Evolutionary conservation across 176 grass and related monocot genomes (phyloP).

Genomic region (Hsuehochloa calcarea): DNA sequence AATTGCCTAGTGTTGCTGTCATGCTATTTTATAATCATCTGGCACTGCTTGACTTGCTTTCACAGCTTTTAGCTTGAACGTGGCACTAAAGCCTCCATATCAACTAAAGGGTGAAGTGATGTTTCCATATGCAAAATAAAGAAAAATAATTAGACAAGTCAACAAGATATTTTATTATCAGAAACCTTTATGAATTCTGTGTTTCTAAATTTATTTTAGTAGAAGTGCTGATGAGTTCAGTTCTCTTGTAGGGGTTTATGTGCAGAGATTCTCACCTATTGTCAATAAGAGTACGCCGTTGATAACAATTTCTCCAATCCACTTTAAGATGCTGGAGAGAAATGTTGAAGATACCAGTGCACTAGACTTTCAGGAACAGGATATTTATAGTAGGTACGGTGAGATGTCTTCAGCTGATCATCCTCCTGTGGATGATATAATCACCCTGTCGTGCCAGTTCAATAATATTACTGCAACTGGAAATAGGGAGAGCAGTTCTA

Average conservation of each 20-base stretch:
- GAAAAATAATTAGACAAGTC: not conserved
- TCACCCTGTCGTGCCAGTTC: not conserved
- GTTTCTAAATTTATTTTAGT: too few relatives aligned
- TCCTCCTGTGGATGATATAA: not conserved
- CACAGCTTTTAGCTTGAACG: too few relatives aligned
- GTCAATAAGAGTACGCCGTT: conserved; percentile 37
- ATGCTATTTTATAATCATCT: too few relatives aligned
- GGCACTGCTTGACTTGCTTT: too few relatives aligned
- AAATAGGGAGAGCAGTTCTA: conserved; percentile 4
- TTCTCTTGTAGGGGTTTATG: conserved; percentile 53
- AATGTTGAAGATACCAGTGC: conserved; percentile 31
- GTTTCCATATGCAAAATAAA: not conserved
- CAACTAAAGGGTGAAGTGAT: too few relatives aligned
- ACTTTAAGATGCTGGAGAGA: conserved; percentile 39
- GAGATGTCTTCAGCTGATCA: conserved; percentile 1
- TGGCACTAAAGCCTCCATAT: too few relatives aligned
- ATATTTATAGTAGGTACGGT: conserved; percentile 2
- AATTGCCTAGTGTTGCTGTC: too few relatives aligned
- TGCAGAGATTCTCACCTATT: conserved; percentile 41
- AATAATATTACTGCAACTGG: not conserved
- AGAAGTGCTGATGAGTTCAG: not conserved
- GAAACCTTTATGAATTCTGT: too few relatives aligned
- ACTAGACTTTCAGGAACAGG: conserved; percentile 35
- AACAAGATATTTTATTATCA: not conserved
- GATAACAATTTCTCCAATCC: conserved; percentile 43